Evolutionary conservation across 352 stramenopile genomes (phyloP).

Genomic region (Globisporangium radiosum): DNA sequence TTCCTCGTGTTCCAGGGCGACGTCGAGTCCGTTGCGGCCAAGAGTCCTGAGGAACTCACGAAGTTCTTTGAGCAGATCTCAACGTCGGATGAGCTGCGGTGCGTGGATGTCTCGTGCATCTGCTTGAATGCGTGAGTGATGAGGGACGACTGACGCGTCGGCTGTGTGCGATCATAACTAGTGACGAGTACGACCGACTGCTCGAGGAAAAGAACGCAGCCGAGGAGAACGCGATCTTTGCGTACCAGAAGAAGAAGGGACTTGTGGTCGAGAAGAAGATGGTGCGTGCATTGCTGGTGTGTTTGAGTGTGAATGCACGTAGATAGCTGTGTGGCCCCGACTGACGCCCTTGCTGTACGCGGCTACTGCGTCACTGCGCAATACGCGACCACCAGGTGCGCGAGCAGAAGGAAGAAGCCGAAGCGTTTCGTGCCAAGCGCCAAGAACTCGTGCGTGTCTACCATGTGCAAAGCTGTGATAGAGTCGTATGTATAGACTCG

Average conservation of each 20-base stretch:
- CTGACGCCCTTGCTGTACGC: not conserved
- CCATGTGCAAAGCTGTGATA: no score
- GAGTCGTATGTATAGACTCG: no score
- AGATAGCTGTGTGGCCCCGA: not conserved
- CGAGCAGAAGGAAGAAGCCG: constrained; percentile 93
- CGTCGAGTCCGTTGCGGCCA: constrained; percentile 96
- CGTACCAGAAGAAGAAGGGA: constrained; percentile 95
- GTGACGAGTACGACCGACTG: constrained; percentile 73
- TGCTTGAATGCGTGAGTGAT: not conserved
- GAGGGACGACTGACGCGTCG: not conserved
- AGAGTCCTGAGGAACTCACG: constrained; percentile 93
- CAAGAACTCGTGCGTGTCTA: constrained; percentile 41
- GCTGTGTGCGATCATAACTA: constrained; percentile 4
- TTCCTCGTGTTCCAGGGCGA: constrained; percentile 99
- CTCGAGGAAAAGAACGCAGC: constrained; percentile 89
- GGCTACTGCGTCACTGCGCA: not conserved
- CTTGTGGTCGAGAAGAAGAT: constrained; percentile 89
- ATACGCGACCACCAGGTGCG: constrained; percentile 48
- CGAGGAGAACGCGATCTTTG: constrained; percentile 92
- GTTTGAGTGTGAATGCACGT: not conserved
- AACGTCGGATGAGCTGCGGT: constrained; percentile 83
- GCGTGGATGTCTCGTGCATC: not conserved
- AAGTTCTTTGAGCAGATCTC: constrained; percentile 97
- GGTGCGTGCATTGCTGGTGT: constrained; percentile 12
- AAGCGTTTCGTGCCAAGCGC: constrained; percentile 72